Conservation (phyloP, 2,329 filamentous ascomycete species). For the Botryotinia globosa region DNA sequence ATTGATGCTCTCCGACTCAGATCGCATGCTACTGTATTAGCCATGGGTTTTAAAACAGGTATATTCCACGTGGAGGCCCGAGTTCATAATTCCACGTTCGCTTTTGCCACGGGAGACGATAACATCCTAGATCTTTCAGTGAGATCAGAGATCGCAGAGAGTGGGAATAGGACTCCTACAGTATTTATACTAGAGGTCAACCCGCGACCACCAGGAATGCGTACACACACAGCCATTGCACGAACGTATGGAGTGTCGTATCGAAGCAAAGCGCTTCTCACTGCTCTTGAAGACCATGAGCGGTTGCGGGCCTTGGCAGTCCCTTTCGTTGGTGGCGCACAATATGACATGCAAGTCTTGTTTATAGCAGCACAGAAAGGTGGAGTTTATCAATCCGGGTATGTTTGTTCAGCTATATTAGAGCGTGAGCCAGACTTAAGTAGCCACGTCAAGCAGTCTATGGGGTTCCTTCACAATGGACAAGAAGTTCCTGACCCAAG, state of each 20-base stretch:
- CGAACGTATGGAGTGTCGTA: not conserved
- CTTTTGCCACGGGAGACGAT: not conserved
- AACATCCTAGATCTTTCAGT: not conserved
- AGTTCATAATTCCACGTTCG: not conserved
- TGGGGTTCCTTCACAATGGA: not conserved
- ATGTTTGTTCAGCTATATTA: not conserved
- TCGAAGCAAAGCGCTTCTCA: not conserved
- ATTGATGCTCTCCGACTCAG: not conserved
- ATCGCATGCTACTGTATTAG: not conserved
- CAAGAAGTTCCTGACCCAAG: constrained; percentile 1
- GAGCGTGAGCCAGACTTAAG: not conserved
- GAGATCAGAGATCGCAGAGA: not conserved
- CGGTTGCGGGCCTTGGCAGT: not conserved
- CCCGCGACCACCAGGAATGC: not conserved
- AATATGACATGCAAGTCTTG: constrained; percentile 1
- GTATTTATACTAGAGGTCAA: not conserved
- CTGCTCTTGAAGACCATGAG: not conserved
- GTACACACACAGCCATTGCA: not conserved
- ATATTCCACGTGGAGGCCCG: not conserved
- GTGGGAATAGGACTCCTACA: not conserved
- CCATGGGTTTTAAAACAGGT: not conserved
- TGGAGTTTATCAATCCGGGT: not conserved
- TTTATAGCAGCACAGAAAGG: constrained; percentile 2
- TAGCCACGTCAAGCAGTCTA: not conserved
- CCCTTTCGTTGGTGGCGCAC: not conserved